A percentile compares a stretch with the other conserved stretches of the same genome.
Evolutionary conservation across 306 rosid genomes (phyloP).

Genomic region (Benincasa hispida): DNA sequence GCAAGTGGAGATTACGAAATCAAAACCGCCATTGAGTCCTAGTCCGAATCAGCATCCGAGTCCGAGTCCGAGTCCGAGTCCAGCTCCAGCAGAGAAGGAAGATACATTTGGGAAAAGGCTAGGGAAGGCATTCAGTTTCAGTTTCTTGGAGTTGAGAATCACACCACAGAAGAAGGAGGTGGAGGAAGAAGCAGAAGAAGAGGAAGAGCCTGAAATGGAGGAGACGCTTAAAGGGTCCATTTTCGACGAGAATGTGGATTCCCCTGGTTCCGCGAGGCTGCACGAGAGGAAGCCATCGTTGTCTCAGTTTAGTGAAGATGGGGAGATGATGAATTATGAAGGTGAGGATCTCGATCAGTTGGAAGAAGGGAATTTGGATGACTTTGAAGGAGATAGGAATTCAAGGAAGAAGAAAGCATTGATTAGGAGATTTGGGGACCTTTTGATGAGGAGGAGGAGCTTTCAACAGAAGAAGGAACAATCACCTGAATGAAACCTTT

Average conservation of each 20-base stretch:
- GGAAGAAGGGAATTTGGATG: constrained; percentile 25
- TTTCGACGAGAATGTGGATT: constrained; percentile 25
- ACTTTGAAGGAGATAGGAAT: constrained; percentile 32
- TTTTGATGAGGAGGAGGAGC: constrained; percentile 40
- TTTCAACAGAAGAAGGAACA: constrained; percentile 21
- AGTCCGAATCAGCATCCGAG: not conserved
- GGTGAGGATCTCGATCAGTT: constrained; percentile 31
- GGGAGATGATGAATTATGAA: constrained; percentile 20
- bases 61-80: not conserved
- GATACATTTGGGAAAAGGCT: constrained; percentile 16
- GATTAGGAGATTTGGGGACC: constrained; percentile 71
- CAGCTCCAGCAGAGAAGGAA: constrained; percentile 13
- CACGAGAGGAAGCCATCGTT: constrained; percentile 12
- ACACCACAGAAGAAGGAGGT: constrained; percentile 18
- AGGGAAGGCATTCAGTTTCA: constrained; percentile 29
- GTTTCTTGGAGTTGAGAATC: constrained; percentile 20
- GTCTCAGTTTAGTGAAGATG: constrained; percentile 13
- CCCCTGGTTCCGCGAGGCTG: constrained; percentile 27
- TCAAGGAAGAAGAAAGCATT: constrained; percentile 66
- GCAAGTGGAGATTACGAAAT: constrained; percentile 1
- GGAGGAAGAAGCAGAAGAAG: constrained; percentile 4
- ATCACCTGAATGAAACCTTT: constrained; percentile 18
- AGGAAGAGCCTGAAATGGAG: constrained; percentile 24
- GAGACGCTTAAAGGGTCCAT: constrained; percentile 47
- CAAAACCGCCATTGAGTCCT: constrained; percentile 6